phyloP scores from a whole-genome alignment of 2,329 filamentous ascomycete species.

The Colletotrichum incanum region DNA sequence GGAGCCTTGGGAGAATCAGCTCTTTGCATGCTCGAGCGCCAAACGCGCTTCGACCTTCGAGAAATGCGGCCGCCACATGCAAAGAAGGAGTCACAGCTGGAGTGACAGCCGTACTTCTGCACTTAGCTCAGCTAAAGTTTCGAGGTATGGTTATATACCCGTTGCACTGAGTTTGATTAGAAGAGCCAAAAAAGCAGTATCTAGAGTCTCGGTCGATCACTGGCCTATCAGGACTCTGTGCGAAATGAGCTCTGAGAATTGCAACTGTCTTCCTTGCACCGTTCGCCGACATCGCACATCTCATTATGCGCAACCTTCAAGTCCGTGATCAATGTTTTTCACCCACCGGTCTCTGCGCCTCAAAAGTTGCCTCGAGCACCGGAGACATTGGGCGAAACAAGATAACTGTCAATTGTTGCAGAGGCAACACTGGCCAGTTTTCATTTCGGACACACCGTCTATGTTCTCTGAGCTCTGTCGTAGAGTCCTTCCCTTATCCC shows the following conservation, averaged over 20 bases:
- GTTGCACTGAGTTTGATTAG: slow-evolving; percentile 14
- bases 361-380: background rate
- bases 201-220: background rate
- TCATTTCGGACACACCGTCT: background rate
- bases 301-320: background rate
- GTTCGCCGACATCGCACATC: slow-evolving; percentile 36
- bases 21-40: background rate
- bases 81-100: background rate
- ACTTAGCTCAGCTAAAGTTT: background rate
- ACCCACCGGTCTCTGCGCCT: background rate
- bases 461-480: slow-evolving; percentile 4
- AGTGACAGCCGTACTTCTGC: slow-evolving; percentile 5
- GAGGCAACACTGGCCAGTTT: background rate
- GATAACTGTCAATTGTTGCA: background rate
- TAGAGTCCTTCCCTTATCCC: background rate
- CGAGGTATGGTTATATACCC: background rate
- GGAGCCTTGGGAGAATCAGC: background rate
- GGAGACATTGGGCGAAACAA: background rate
- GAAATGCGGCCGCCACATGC: background rate
- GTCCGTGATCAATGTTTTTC: background rate
- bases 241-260: slow-evolving; percentile 15
- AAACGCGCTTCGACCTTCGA: slow-evolving; percentile 4
- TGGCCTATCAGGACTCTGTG: slow-evolving; percentile 19
- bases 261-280: slow-evolving; percentile 6
- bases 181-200: slow-evolving; percentile 4